Conservation (phyloP, 2,329 filamentous ascomycete species). For the Thermothelomyces thermophilus region DNA sequence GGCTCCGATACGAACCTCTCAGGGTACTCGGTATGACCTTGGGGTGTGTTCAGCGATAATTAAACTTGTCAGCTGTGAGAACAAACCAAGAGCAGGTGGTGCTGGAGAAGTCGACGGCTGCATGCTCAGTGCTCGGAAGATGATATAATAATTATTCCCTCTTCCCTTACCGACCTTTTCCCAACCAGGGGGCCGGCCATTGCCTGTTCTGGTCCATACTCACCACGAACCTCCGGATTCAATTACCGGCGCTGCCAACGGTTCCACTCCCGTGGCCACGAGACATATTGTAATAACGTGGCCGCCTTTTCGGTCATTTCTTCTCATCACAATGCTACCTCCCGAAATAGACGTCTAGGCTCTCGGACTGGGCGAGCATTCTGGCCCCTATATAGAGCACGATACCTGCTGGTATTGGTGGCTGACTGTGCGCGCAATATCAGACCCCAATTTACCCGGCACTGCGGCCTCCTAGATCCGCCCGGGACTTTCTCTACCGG, state of each 20-base stretch:
- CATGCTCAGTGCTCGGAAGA: too few relatives aligned
- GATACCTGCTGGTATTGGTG: slow-evolving; percentile 19
- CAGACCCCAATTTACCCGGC: slow-evolving; percentile 20
- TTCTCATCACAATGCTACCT: slow-evolving; percentile 7
- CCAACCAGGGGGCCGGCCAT: too few relatives aligned
- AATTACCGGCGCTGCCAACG: slow-evolving; percentile 5
- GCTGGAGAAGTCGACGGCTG: too few relatives aligned
- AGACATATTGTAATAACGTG: neutral
- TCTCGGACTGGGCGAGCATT: slow-evolving; percentile 7
- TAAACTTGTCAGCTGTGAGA: too few relatives aligned
- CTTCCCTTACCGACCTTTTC: too few relatives aligned
- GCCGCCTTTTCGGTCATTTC: slow-evolving; percentile 6
- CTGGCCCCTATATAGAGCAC: slow-evolving; percentile 8
- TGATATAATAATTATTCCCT: neutral
- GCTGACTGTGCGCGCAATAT: slow-evolving; percentile 15
- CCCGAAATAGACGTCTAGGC: slow-evolving; percentile 14
- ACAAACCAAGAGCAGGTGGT: too few relatives aligned
- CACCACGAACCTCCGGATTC: too few relatives aligned
- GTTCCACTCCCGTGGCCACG: slow-evolving; percentile 1
- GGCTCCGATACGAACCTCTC: neutral
- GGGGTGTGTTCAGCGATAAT: too few relatives aligned
- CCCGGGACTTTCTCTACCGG: slow-evolving; percentile 13
- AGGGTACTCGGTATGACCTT: neutral
- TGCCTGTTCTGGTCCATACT: too few relatives aligned
- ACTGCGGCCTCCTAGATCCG: slow-evolving; percentile 9